Percentiles rank a stretch among this genome's conserved stretches.
phyloP scores from a whole-genome alignment of 192 early-diverging fungal species.

The Spizellomyces sp. region DNA sequence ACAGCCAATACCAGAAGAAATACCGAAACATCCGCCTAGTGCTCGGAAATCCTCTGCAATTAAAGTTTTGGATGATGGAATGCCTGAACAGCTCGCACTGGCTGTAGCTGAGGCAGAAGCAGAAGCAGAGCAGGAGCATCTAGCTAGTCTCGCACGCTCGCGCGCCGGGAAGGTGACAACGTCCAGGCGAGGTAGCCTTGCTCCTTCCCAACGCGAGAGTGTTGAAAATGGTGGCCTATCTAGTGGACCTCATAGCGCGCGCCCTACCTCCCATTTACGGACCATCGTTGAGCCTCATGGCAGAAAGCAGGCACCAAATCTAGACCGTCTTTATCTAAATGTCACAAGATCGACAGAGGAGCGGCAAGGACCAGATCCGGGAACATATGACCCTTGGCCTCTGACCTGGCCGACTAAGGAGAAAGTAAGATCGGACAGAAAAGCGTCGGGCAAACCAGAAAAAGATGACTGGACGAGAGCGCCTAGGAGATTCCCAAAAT shows the following conservation, averaged over 20 bases:
- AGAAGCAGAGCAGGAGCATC: not conserved
- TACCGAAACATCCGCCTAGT: not conserved
- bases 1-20: not conserved
- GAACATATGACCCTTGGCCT: slow-evolving; percentile 9
- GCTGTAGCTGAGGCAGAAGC: not conserved
- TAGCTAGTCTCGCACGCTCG: not conserved
- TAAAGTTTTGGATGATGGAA: slow-evolving; percentile 6
- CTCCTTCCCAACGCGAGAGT: not conserved
- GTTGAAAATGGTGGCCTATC: not conserved
- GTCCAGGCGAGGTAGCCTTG: not conserved
- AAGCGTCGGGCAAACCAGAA: slow-evolving; percentile 4
- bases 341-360: not conserved
- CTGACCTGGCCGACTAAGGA: not conserved
- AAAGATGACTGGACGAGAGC: slow-evolving; percentile 12
- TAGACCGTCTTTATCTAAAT: not conserved
- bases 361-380: not conserved
- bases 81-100: slow-evolving; percentile 1
- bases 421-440: not conserved
- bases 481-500: not conserved
- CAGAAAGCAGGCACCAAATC: not conserved
- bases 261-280: not conserved
- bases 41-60: not conserved
- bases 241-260: too few relatives aligned
- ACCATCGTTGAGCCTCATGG: not conserved
- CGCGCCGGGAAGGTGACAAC: not conserved